A percentile compares a stretch with the other conserved stretches of the same genome.
Conservation (phyloP, 163 green algal species). For the Picocystis sp. region DNA sequence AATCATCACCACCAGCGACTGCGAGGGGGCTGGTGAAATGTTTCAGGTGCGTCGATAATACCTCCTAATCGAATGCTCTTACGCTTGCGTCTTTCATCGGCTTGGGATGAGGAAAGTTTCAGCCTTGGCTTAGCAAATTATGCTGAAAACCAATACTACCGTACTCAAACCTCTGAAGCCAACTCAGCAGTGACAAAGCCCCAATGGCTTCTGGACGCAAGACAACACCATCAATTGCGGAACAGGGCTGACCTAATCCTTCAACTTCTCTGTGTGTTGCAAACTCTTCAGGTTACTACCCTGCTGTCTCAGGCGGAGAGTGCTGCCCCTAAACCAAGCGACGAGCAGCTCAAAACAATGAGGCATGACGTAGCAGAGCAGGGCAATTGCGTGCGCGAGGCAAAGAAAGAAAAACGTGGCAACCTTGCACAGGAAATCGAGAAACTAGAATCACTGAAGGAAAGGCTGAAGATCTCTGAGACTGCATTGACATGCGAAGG, state of each 20-base stretch:
- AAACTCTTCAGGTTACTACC: conserved; percentile 61
- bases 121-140: no score
- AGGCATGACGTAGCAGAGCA: conserved; percentile 31
- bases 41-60: conserved; percentile 60
- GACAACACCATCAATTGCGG: no score
- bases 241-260: no score
- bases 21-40: conserved; percentile 96
- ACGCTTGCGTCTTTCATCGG: no score
- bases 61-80: no score
- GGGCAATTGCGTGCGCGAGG: conserved; percentile 42
- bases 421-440: conserved; percentile 15
- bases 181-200: not conserved
- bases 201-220: no score
- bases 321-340: conserved; percentile 4
- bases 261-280: no score
- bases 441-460: not conserved
- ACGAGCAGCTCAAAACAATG: conserved; percentile 3
- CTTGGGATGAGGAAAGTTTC: no score
- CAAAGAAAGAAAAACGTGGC: conserved; percentile 30
- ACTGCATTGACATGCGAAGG: conserved; percentile 1
- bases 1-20: conserved; percentile 87
- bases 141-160: no score
- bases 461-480: conserved; percentile 1
- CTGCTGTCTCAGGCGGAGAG: conserved; percentile 50
- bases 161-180: not conserved